phyloP scores from a whole-genome alignment of 2,329 filamentous ascomycete species.

The Neonectria hederae region DNA sequence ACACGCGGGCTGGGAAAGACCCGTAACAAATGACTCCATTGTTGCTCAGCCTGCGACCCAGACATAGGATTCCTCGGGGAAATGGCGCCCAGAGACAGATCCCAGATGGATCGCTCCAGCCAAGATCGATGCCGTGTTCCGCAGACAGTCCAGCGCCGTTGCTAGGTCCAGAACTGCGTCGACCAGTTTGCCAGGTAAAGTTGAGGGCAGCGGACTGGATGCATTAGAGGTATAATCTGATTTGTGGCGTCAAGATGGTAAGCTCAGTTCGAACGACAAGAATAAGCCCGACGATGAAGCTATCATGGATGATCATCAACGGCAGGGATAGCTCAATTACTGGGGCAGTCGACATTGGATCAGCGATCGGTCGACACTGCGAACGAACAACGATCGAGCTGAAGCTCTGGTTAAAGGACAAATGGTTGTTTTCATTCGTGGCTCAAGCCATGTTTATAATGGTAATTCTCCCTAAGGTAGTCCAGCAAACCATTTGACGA shows the following conservation, averaged over 20 bases:
- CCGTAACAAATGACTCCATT: background rate
- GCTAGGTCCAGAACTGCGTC: background rate
- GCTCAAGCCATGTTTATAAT: background rate
- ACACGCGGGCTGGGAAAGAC: background rate
- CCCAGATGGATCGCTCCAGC: background rate
- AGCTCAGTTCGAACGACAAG: background rate
- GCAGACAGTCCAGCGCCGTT: background rate
- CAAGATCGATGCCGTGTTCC: background rate
- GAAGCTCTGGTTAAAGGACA: background rate
- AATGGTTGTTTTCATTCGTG: background rate
- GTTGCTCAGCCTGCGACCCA: background rate
- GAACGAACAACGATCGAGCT: background rate
- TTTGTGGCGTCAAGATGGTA: background rate
- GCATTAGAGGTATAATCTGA: background rate
- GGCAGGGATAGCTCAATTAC: background rate
- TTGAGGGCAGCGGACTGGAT: background rate
- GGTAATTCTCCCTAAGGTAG: background rate
- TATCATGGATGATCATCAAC: background rate
- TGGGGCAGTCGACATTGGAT: background rate
- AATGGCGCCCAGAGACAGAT: background rate
- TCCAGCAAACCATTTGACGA: background rate
- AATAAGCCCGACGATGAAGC: background rate
- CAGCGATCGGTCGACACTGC: background rate
- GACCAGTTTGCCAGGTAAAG: background rate
- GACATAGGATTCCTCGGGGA: background rate